Evolutionary conservation across 768 basidiomycete genomes (phyloP), one percentile per base, ranked within the genome.

Genomic region (Rubroboletus pulcherrimus): DNA sequence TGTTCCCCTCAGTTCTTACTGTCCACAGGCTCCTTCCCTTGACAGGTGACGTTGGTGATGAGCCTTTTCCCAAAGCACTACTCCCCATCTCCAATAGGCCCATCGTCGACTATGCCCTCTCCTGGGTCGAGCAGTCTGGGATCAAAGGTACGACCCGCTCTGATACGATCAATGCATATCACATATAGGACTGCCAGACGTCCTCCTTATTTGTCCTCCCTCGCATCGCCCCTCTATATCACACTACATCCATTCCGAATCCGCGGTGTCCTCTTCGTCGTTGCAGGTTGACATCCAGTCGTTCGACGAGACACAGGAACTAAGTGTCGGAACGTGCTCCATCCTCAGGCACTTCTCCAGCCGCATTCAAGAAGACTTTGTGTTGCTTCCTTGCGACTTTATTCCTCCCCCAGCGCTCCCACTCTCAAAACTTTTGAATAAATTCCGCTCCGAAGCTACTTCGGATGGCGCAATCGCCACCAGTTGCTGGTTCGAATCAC

Each of bases 351-450:
- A 92, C 66, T 91, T 94, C 70, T 79, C 89, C 10, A 74, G 68
- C 46, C 84, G 85, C 46, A 93, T 95, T 58, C 78, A 81, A 58
- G 84, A 84, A 56, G 95, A 97, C 70, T 95, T 97, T 70, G 81
- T 97, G 39, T 71, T 98, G 24, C 80, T 98, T 2, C 89, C 95
- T 7, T 97, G 93, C 66, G 95, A 98, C 70, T 91, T 97, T 48
- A 79, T 93, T 21, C 86, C 93, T 9, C 87, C 93, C 0, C 75
- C 85, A 0, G 74, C 81, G 0, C 77, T 97, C n/a, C 76, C 86
- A 6, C 79, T 98, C 7, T 78, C 79, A 31, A 74, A 73, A 0
- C 73, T 97, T 2, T 75, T 97, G 42, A 85, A 98, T 71, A 88
- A 85, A 65, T 95, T 94, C 69, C 84, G 95, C 33, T 79, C 81